phyloP scores from a whole-genome alignment of 2,329 filamentous ascomycete species.

The Acrocalymma vagum region DNA sequence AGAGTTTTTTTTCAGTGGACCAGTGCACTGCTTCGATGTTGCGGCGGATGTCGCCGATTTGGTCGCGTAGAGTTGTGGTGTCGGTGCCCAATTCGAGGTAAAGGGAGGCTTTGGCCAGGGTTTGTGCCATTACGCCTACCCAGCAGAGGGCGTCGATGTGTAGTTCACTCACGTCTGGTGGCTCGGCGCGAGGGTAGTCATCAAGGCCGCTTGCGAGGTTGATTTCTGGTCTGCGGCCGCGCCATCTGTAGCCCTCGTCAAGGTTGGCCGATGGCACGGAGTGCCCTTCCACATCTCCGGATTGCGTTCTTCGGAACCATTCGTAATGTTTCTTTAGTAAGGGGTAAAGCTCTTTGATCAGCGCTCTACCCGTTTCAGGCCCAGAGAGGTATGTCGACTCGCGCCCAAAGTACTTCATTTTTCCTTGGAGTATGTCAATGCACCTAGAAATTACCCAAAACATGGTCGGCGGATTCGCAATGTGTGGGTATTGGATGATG shows the following conservation, averaged over 20 bases:
- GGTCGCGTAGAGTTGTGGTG: constrained; percentile 71
- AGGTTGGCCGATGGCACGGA: constrained; percentile 32
- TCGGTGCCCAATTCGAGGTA: constrained; percentile 78
- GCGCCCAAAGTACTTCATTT: constrained; percentile 63
- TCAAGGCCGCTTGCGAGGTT: constrained; percentile 90
- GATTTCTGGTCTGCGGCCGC: constrained; percentile 82
- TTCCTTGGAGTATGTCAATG: constrained; percentile 62
- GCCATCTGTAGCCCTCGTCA: constrained; percentile 91
- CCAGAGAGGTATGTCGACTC: constrained; percentile 65
- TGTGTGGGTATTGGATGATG: constrained; percentile 92
- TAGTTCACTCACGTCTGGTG: constrained; percentile 90
- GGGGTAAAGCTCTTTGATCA: constrained; percentile 82
- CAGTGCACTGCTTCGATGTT: constrained; percentile 94
- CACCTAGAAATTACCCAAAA: constrained; percentile 86
- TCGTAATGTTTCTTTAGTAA: constrained; percentile 85
- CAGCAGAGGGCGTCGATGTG: constrained; percentile 93
- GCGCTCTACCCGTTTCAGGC: constrained; percentile 70
- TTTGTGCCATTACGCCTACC: constrained; percentile 92
- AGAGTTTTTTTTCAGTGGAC: constrained; percentile 80
- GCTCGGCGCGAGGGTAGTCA: constrained; percentile 90
- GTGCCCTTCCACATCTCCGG: constrained; percentile 66
- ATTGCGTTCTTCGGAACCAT: constrained; percentile 93
- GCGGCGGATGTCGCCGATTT: constrained; percentile 75
- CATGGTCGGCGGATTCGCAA: constrained; percentile 93
- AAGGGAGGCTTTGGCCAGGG: constrained; percentile 77